These are phyloP conservation scores for Trametes cinnabarina DNA, from an alignment of 768 basidiomycete genomes.

Conservation along the genomic window DNA sequence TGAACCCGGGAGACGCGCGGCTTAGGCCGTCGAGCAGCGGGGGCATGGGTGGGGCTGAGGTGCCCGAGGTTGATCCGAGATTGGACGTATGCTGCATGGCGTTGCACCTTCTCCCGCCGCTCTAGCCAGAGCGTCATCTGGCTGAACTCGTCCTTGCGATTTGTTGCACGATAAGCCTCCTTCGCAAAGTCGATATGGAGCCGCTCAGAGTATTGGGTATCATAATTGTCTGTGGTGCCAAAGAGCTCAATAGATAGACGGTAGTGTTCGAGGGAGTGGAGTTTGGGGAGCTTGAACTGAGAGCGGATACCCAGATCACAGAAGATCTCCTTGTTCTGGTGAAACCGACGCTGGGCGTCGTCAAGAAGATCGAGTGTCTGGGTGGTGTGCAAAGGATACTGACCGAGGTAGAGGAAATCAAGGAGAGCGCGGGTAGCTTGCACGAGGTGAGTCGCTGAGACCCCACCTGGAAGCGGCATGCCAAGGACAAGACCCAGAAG, in stretches of 20 bases:
- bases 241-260: slow-evolving; percentile 12
- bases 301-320: slow-evolving; percentile 20
- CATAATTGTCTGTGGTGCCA: slow-evolving; percentile 24
- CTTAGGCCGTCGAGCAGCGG: no score
- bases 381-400: slow-evolving; percentile 21
- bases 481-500: slow-evolving; percentile 23
- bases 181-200: slow-evolving; percentile 47
- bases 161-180: slow-evolving; percentile 22
- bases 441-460: slow-evolving; percentile 10
- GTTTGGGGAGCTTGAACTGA: slow-evolving; percentile 27
- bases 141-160: slow-evolving; percentile 14
- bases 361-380: slow-evolving; percentile 15
- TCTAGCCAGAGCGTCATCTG: slow-evolving; percentile 21
- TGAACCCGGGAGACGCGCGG: no score
- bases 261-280: slow-evolving; percentile 25
- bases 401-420: slow-evolving; percentile 29
- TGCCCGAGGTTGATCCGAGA: no score
- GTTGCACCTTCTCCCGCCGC: slow-evolving; percentile 11
- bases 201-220: slow-evolving; percentile 26
- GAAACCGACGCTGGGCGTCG: slow-evolving; percentile 19
- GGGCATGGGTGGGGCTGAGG: no score
- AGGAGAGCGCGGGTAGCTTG: slow-evolving; percentile 21
- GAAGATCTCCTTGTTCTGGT: slow-evolving; percentile 25
- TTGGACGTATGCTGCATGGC: slow-evolving; percentile 4
- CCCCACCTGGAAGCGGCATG: slow-evolving; percentile 9